Evolutionary conservation across 768 basidiomycete species (phyloP).

Genomic region (Leccinum uliginosum): DNA sequence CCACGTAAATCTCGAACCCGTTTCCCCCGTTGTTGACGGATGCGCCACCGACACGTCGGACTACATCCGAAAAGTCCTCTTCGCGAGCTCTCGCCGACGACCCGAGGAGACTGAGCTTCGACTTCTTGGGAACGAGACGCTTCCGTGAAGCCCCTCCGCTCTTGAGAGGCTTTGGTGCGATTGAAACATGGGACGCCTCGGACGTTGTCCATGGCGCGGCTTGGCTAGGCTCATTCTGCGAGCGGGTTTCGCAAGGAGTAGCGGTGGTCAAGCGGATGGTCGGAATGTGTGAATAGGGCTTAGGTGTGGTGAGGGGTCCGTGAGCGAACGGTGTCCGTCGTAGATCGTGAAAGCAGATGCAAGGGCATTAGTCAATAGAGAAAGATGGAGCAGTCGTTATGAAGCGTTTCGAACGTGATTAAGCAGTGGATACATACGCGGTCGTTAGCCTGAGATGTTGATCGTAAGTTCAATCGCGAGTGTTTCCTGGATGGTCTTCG

Average conservation of each 20-base stretch:
- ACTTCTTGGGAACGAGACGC: constrained; percentile 70
- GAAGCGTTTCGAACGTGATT: constrained; percentile 15
- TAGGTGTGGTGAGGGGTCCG: constrained; percentile 24
- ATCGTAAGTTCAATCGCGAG: constrained; percentile 20
- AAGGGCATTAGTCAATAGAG: constrained; percentile 26
- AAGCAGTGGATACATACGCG: constrained; percentile 1
- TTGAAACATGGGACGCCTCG: constrained; percentile 13
- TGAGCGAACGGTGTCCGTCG: constrained; percentile 21
- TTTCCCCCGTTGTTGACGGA: constrained; percentile 29
- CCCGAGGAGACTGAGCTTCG: constrained; percentile 50
- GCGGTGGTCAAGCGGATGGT: constrained; percentile 72
- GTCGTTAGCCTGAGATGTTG: constrained; percentile 24
- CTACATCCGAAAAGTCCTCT: constrained; percentile 58
- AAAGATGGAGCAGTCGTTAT: constrained; percentile 14
- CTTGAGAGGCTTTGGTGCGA: constrained; percentile 26
- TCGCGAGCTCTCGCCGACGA: constrained; percentile 27
- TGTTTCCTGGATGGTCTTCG: no score
- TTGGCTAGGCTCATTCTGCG: constrained; percentile 25
- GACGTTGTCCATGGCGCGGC: constrained; percentile 19
- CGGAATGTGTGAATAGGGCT: constrained; percentile 38
- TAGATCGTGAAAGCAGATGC: constrained; percentile 29
- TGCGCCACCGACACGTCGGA: constrained; percentile 42
- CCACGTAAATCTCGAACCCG: constrained; percentile 70
- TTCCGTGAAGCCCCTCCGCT: constrained; percentile 30
- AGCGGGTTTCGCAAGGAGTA: constrained; percentile 52